These are phyloP conservation scores for Barbarea vulgaris DNA, from an alignment of 345 rosid species.

Conservation along the genomic window DNA sequence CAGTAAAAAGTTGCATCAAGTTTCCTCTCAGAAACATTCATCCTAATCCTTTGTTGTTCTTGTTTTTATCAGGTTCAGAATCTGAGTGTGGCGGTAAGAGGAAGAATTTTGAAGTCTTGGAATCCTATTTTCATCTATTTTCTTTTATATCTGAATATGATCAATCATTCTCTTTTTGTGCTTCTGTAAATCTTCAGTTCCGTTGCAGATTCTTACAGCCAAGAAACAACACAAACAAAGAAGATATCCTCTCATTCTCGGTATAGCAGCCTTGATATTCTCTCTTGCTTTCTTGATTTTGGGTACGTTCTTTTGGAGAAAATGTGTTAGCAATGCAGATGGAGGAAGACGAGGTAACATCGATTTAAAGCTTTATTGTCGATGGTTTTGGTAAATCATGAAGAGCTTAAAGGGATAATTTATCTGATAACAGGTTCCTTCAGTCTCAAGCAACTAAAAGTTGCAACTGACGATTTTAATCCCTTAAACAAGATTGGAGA, in stretches of 20 bases:
- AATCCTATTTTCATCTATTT: neutral
- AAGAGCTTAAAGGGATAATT: neutral
- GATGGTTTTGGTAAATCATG: neutral
- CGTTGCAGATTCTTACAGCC: slow-evolving; percentile 7
- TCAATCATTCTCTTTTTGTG: neutral
- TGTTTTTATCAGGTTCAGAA: slow-evolving; percentile 36
- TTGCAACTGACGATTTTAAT: slow-evolving; percentile 41
- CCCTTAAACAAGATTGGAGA: slow-evolving; percentile 47
- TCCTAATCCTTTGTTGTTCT: slow-evolving; percentile 2
- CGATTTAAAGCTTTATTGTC: neutral
- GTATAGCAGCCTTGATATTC: slow-evolving; percentile 38
- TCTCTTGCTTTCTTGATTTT: slow-evolving; percentile 38
- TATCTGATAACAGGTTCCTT: slow-evolving; percentile 35
- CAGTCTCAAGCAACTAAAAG: slow-evolving; percentile 42
- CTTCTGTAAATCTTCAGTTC: slow-evolving; percentile 13
- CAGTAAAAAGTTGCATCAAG: neutral
- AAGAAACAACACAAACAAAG: slow-evolving; percentile 13
- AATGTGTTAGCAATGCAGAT: neutral
- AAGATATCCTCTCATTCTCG: slow-evolving; percentile 28
- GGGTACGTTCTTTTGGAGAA: slow-evolving; percentile 45
- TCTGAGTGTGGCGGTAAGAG: slow-evolving; percentile 42
- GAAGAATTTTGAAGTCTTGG: neutral
- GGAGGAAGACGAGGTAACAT: slow-evolving; percentile 19
- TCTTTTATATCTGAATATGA: neutral
- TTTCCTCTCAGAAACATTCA: neutral